A percentile compares a stretch with the other conserved stretches of the same genome.
phyloP scores from a whole-genome alignment of 2,329 filamentous ascomycete species.

The Annulohypoxylon truncatum region DNA sequence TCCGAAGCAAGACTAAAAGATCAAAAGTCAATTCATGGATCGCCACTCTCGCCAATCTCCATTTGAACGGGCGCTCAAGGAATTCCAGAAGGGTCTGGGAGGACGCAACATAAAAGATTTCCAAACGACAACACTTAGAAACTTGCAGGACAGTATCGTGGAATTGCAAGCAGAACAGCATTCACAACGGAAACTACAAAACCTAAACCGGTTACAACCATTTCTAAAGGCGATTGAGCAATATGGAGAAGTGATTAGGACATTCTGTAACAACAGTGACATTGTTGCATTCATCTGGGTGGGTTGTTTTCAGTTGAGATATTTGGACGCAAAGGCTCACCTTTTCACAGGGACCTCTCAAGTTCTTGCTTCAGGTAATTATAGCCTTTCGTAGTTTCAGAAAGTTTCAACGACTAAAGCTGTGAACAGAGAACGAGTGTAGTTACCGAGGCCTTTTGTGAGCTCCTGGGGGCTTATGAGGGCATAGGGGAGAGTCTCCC shows the following conservation, averaged over 20 bases:
- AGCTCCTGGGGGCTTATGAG: conserved; percentile 28
- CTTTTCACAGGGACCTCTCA: neutral
- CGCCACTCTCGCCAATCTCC: neutral
- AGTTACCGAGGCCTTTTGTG: neutral
- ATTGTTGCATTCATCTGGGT: neutral
- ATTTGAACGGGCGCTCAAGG: neutral
- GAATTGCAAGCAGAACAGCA: neutral
- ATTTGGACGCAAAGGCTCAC: neutral
- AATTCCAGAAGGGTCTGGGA: neutral
- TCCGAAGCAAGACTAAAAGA: no score
- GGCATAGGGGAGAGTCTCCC: neutral
- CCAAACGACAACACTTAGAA: neutral
- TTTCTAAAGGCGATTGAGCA: neutral
- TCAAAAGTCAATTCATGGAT: neutral
- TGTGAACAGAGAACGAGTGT: neutral
- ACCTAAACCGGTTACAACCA: neutral
- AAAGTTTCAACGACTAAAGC: neutral
- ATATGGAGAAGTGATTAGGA: neutral
- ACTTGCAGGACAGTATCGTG: neutral
- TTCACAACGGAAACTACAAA: neutral
- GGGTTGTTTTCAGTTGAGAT: neutral
- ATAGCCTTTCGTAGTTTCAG: neutral
- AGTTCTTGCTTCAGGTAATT: neutral
- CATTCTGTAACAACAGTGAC: neutral
- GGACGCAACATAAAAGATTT: neutral